Percentiles rank a stretch among this genome's conserved stretches.
Evolutionary conservation across 352 stramenopile species (phyloP).

Genomic region (Albugo laibachii): DNA sequence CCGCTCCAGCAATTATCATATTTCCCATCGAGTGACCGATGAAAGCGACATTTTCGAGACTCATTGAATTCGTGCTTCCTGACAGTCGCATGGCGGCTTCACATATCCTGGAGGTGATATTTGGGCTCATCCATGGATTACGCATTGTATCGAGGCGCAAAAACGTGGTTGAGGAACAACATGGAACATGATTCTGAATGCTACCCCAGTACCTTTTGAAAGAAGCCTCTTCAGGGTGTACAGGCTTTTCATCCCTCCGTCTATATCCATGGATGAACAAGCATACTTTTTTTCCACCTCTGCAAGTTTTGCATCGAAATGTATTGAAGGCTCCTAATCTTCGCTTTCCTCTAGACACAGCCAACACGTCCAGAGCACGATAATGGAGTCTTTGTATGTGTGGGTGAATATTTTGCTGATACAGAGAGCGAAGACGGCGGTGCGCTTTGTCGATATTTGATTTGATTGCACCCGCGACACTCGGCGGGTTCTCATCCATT

Average conservation of each 20-base stretch:
- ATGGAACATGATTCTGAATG: constrained; percentile 10
- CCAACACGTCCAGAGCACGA: neutral
- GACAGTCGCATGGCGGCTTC: constrained; percentile 10
- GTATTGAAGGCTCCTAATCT: constrained; percentile 1
- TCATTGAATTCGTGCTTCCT: neutral
- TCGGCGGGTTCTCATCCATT: neutral
- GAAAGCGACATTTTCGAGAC: constrained; percentile 13
- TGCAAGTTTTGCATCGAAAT: constrained; percentile 5
- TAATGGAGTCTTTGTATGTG: no score
- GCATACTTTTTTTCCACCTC: constrained; percentile 9
- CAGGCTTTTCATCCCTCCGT: neutral
- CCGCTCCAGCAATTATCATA: constrained; percentile 11
- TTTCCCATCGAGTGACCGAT: constrained; percentile 25
- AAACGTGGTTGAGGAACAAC: constrained; percentile 18
- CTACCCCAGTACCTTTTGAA: constrained; percentile 14
- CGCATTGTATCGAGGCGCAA: constrained; percentile 15
- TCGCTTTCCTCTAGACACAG: neutral
- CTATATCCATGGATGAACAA: constrained; percentile 17
- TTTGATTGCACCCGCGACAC: neutral
- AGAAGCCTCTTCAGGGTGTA: neutral
- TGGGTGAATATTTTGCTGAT: neutral
- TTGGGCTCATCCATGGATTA: constrained; percentile 11
- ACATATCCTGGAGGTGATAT: constrained; percentile 13
- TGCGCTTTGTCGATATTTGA: no score
- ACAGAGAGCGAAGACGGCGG: neutral